Base-by-base conservation (phyloP, 805 yeast species). In the Starmerella potacharoeniae region DNA sequence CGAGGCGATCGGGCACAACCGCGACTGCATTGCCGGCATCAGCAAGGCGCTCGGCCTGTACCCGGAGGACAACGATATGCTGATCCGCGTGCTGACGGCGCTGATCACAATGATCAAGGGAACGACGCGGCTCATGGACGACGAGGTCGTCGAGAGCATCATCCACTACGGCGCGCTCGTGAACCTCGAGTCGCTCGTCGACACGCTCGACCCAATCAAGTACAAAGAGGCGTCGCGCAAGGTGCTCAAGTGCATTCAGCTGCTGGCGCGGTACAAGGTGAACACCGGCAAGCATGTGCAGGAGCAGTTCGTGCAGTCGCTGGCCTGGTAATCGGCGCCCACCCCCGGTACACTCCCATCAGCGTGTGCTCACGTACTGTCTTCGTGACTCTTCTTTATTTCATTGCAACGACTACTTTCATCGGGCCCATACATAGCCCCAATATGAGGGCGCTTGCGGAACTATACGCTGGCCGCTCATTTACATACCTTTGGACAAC, bases 1-100 rank as follows among this genome's bases (percentile, higher is more conserved):
- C 2, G 62, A 60, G 29, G 58, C 54, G 5, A 55, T 71, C 52
- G 67, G 66, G 42, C 58, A 58, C 48, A 60, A 58, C 47, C 56
- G 55, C n/a, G 60, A 58, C 37, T 59, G 68, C n/a, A 44, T 69
- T 51, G 59, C 53, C 37, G 55, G 60, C 11, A 52, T 68, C 8
- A 47, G 64, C 31, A 39, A 47, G 13, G 47, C 64, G 4, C 44
- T 68, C 28, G 59, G 56, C 5, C 55, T 60, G 37, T 63, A 54
- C 46, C 42, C 51, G 10, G 64, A 63, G 2, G 64, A 64, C 42
- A 59, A 54, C n/a, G 64, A 62, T 31, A 50, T 68, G 51, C 53
- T 66, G 45, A 49, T 67, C 34, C 60, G 71, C 9, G 66, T 62
- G 8, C 61, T 64, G n/a, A 63, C 65, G 28, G 60, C 64, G 16